Evolutionary conservation across 345 rosid species (phyloP), one percentile per base, ranked within the genome.

Genomic region (Gossypium ekmanianum): DNA sequence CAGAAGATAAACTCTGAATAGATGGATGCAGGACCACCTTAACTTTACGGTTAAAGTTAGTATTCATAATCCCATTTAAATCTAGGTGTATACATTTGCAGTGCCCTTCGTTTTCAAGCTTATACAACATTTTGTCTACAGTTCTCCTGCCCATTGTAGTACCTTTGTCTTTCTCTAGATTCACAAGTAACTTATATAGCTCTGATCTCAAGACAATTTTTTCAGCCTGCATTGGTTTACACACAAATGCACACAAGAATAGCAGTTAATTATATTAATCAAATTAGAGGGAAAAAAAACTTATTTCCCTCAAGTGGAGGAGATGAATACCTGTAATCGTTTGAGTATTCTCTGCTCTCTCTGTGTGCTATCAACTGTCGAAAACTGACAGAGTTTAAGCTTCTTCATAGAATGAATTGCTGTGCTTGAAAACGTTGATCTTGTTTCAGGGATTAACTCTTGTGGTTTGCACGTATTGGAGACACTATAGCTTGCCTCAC

Each of bases 301-400:
- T 57, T 3, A 57, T 57, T 57, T 4, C 26, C 61, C 22, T 57
- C 29, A 3, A 22, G 71, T 45, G 11, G 11, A 67, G 22, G 18
- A 17, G 62, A 63, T 68, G 77, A 71, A 76, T 64, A 92, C 97
- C 90, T 89, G 84, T 72, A 92, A 76, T 62, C 83, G 83, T 80
- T 88, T 87, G 68, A 94, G 88, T 79, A 94, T 89, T 71, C 90
- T 85, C 83, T 88, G 24, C 84, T 92, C 88, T 84, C 98, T 88
- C 75, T 83, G 80, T 74, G 85, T 78, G 71, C 79, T 81, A 81
- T 90, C 95, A 71, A 84, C 72, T 44, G 97, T 90, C 67, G 81
- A 72, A 26, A 77, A 76, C 66, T 70, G 61, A 66, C 79, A 76
- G 55, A 55, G 56, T 24, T 67, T 67, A 47, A 47, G 55, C 16